phyloP scores from a whole-genome alignment of 805 yeast genomes.

The Candida chilensis region DNA sequence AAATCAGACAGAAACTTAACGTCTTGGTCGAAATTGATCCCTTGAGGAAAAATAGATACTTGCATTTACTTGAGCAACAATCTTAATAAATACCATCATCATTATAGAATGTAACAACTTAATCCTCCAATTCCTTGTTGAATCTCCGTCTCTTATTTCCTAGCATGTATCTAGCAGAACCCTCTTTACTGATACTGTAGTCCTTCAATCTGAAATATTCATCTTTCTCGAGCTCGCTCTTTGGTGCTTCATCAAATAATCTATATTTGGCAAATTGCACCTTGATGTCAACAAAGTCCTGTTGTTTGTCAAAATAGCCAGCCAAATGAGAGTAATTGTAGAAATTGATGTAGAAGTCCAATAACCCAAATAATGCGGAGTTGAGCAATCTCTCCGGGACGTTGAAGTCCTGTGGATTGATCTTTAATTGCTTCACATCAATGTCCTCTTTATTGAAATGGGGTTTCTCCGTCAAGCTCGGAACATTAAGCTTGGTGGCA shows the following conservation, averaged over 20 bases:
- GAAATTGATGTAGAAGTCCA: conserved; percentile 54
- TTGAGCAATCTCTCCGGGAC: conserved; percentile 34
- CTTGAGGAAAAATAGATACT: conserved; percentile 50
- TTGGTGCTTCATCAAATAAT: conserved; percentile 1
- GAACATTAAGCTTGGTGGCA: conserved; percentile 37
- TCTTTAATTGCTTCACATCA: neutral
- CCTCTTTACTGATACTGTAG: conserved; percentile 23
- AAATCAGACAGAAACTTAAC: conserved; percentile 3
- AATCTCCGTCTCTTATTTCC: conserved; percentile 38
- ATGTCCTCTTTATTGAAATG: neutral
- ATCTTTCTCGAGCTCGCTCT: conserved; percentile 3
- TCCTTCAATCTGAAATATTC: conserved; percentile 29
- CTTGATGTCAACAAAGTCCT: conserved; percentile 28
- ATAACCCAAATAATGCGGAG: conserved; percentile 45
- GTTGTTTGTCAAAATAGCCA: conserved; percentile 22
- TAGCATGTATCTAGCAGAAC: conserved; percentile 42
- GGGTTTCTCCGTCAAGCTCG: neutral
- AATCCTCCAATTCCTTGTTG: conserved; percentile 19
- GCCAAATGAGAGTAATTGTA: conserved; percentile 42
- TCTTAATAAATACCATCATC: too few relatives aligned
- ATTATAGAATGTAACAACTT: neutral
- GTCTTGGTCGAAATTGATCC: conserved; percentile 49
- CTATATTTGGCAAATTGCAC: conserved; percentile 34
- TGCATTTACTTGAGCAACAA: conserved; percentile 23
- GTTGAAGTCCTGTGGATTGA: conserved; percentile 16